Evolutionary conservation across 768 basidiomycete genomes (phyloP), one percentile per base, ranked within the genome.

Genomic region (Pisolithus albus): DNA sequence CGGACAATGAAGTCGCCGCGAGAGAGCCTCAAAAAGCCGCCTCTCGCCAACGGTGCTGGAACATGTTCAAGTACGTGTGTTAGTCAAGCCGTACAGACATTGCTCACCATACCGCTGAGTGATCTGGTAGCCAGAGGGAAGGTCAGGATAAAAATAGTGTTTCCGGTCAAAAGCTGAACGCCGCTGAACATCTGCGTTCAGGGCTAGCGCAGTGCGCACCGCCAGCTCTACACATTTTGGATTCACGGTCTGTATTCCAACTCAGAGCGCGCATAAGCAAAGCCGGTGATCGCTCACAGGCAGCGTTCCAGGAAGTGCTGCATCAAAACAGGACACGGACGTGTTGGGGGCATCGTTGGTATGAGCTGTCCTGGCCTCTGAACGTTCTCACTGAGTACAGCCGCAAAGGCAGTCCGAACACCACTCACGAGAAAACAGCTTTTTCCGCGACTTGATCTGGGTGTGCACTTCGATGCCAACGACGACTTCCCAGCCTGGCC

Each of bases 391-490:
- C n/a, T n/a, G n/a, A 54, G 48, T 11, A 47, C 41, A 11, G 43
- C 16, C 26, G 11, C 11, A 23, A 9, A 23, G 30, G 26, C 32
- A 44, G 41, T 26, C 13, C 11, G 32, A 30, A 43, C 11, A 8
- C 11, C 18, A 68, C 78, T 55, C 21, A 82, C 82, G 61, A 36
- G 93, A 97, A 69, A 99, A 97, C 23, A 99, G 77, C 68, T 99
- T 99, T 51, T 74, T 71, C 51, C 84, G 80, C 2, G 92, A 85
- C 67, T 87, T 89, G 62, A 99, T 81, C 65, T 98, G 95, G 0
- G 92, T 90, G 63, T 98, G 96, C 5, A 95, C 89, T 63, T 99
- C 96, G 44, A 99, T 84, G 15, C 96, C 96, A 30, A 98, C 82
- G 38, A 95, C 74, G 18, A 96, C 84, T 56, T 86, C 78, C 90